phyloP scores from a whole-genome alignment of 2,329 filamentous ascomycete species.

The Curvularia verruculosa region DNA sequence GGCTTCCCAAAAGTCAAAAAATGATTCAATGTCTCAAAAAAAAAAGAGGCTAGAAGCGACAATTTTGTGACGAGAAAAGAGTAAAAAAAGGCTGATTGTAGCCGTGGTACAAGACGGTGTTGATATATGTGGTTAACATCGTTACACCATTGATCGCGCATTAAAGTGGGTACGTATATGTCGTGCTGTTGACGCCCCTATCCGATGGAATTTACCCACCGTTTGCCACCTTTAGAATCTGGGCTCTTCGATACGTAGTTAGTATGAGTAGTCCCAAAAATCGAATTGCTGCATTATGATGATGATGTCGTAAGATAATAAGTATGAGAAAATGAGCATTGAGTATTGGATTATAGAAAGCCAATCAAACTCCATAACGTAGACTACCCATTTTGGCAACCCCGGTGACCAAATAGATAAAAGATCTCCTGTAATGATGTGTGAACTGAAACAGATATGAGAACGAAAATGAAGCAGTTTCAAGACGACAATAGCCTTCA shows the following conservation, averaged over 20 bases:
- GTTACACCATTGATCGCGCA: background rate
- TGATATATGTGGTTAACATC: background rate
- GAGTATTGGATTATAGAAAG: background rate
- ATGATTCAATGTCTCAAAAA: too few relatives aligned
- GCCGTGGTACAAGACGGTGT: background rate
- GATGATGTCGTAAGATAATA: background rate
- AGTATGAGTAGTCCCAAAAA: background rate
- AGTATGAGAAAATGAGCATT: background rate
- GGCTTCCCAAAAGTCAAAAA: background rate
- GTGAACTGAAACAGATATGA: background rate
- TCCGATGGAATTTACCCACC: background rate
- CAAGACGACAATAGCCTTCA: background rate
- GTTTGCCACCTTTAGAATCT: background rate
- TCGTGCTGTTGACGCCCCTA: background rate
- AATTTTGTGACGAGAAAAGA: background rate
- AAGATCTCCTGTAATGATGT: background rate
- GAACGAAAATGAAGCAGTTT: background rate
- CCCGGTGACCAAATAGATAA: background rate
- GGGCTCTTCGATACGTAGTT: background rate
- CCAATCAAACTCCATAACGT: background rate
- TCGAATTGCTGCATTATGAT: background rate
- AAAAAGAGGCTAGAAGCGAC: too few relatives aligned
- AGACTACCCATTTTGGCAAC: background rate
- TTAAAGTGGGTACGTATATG: constrained; percentile 8
- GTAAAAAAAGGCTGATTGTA: background rate